Evolutionary conservation across 306 rosid species (phyloP).

Genomic region (Vicia villosa): DNA sequence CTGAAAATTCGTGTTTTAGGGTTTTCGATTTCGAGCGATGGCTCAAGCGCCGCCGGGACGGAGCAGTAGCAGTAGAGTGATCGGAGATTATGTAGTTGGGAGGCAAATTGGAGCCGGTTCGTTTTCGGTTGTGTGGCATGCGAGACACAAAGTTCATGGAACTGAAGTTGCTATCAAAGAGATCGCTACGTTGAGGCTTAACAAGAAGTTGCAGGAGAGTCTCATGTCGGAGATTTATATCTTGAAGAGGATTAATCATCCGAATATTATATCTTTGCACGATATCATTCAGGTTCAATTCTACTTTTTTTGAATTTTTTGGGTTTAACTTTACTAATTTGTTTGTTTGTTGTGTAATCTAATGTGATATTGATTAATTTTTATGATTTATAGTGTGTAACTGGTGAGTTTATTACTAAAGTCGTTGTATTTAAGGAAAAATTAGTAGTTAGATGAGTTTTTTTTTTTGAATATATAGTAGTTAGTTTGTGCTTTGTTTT

Average conservation of each 20-base stretch:
- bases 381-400: background rate
- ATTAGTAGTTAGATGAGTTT: background rate
- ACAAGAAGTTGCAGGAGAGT: conserved; percentile 87
- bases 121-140: conserved; percentile 97
- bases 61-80: conserved; percentile 60
- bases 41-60: conserved; percentile 64
- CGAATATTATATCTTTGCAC: conserved; percentile 84
- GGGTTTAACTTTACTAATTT: background rate
- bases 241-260: conserved; percentile 79
- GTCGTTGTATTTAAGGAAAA: background rate
- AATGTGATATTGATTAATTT: conserved; percentile 1
- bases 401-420: background rate
- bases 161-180: conserved; percentile 98
- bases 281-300: conserved; percentile 77
- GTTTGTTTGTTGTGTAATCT: background rate
- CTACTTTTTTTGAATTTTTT: background rate
- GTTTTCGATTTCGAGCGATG: conserved; percentile 56
- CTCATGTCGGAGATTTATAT: conserved; percentile 91
- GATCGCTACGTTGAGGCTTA: conserved; percentile 75
- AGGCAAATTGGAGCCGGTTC: conserved; percentile 94
- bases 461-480: background rate
- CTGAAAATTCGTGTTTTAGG: conserved; percentile 31
- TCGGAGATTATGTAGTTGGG: conserved; percentile 80
- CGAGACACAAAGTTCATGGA: conserved; percentile 81
- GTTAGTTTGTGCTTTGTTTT: background rate